Conservation (phyloP, 805 yeast genomes). For the Saccharomyces kudriavzevii region DNA sequence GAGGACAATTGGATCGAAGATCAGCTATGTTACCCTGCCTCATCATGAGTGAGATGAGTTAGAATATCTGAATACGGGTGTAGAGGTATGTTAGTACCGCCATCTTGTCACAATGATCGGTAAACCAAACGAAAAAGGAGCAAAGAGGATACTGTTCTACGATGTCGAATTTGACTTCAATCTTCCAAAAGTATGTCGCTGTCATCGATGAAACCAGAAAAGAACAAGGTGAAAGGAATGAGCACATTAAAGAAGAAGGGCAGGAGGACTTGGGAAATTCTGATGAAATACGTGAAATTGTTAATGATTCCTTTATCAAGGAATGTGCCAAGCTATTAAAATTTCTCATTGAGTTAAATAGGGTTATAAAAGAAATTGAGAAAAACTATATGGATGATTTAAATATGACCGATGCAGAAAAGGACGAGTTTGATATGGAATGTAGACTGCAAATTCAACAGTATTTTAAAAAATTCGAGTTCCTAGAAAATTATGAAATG, state of each 20-base stretch:
- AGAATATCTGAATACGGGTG: not conserved
- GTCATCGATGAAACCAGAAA: slow-evolving; percentile 19
- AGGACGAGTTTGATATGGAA: slow-evolving; percentile 49
- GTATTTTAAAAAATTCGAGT: slow-evolving; percentile 42
- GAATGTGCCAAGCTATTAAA: slow-evolving; percentile 25
- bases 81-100: not conserved
- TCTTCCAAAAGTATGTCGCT: slow-evolving; percentile 22
- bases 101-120: not conserved
- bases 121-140: not conserved
- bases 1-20: no score
- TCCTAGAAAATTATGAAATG: slow-evolving; percentile 44
- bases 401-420: slow-evolving; percentile 38
- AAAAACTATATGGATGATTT: slow-evolving; percentile 22
- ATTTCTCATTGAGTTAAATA: slow-evolving; percentile 25
- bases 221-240: not conserved
- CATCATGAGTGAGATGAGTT: not conserved
- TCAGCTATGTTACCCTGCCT: not conserved
- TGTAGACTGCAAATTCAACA: slow-evolving; percentile 44
- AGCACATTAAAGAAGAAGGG: not conserved
- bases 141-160: not conserved
- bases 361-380: slow-evolving; percentile 20
- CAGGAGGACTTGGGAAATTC: not conserved
- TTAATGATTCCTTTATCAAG: slow-evolving; percentile 23
- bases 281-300: slow-evolving; percentile 3
- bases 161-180: slow-evolving; percentile 27